Evolutionary conservation across 768 basidiomycete species (phyloP).

Genomic region (Pleurotus ostreatus): DNA sequence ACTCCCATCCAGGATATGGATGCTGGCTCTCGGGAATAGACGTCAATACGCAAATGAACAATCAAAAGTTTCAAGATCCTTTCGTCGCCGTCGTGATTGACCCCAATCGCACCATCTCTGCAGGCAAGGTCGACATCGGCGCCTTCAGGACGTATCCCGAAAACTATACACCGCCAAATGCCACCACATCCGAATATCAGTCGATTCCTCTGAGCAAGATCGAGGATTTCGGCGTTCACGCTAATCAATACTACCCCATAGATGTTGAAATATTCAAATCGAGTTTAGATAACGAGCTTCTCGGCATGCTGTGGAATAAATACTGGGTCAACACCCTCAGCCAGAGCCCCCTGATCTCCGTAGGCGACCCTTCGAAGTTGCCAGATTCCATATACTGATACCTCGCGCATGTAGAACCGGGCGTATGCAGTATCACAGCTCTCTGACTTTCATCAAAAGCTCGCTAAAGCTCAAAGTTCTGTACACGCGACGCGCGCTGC

Average conservation of each 20-base stretch:
- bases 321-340: slow-evolving; percentile 99
- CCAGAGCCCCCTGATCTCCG: slow-evolving; percentile 89
- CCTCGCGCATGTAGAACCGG: slow-evolving; percentile 60
- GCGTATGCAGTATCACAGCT: slow-evolving; percentile 93
- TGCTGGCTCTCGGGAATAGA: slow-evolving; percentile 99
- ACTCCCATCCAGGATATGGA: slow-evolving; percentile 98
- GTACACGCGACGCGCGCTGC: slow-evolving; percentile 58
- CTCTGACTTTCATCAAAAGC: slow-evolving; percentile 85
- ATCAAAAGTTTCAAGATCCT: slow-evolving; percentile 93
- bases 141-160: slow-evolving; percentile 98
- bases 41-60: slow-evolving; percentile 93
- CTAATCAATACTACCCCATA: slow-evolving; percentile 91
- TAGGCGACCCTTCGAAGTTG: slow-evolving; percentile 29
- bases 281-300: slow-evolving; percentile 78
- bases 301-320: slow-evolving; percentile 96
- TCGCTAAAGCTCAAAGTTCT: slow-evolving; percentile 62
- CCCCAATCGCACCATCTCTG: slow-evolving; percentile 96
- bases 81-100: slow-evolving; percentile 98
- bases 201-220: slow-evolving; percentile 96
- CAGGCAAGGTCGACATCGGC: slow-evolving; percentile 98
- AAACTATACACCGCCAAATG: slow-evolving; percentile 81
- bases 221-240: slow-evolving; percentile 98
- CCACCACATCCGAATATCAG: slow-evolving; percentile 81
- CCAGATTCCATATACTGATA: too few relatives aligned
- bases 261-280: slow-evolving; percentile 97